Conservation (phyloP, 2,329 filamentous ascomycete species). For the Aspergillus sp. region DNA sequence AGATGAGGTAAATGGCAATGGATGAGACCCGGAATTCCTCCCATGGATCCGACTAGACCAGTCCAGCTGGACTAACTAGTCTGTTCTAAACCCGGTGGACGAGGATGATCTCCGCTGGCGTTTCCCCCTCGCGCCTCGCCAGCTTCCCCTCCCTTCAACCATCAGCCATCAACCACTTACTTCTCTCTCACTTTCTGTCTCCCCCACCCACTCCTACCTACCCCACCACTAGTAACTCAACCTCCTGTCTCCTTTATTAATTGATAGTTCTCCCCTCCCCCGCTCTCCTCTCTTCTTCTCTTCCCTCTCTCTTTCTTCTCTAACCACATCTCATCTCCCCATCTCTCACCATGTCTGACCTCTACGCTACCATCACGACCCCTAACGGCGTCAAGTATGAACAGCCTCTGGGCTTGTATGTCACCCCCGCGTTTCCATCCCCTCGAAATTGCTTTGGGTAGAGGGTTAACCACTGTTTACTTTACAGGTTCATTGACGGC, state of each 20-base stretch:
- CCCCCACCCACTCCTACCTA: not conserved
- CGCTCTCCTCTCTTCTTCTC: not conserved
- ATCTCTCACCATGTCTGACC: constrained; percentile 23
- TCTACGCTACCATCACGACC: constrained; percentile 40
- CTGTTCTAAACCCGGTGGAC: too few species aligned
- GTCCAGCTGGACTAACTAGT: too few species aligned
- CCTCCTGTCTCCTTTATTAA: constrained; percentile 1
- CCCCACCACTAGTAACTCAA: not conserved
- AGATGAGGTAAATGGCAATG: not conserved
- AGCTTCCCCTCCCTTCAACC: not conserved
- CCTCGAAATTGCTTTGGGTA: not conserved
- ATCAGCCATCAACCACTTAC: too few species aligned
- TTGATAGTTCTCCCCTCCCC: not conserved
- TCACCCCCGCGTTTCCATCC: constrained; percentile 5
- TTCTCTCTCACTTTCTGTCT: not conserved
- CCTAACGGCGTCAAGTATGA: constrained; percentile 40
- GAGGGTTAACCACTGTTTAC: not conserved
- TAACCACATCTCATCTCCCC: not conserved
- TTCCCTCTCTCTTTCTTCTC: constrained; percentile 4
- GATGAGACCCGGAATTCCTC: not conserved
- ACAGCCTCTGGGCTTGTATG: constrained; percentile 42
- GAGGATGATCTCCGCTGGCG: not conserved
- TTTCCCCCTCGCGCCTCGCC: not conserved
- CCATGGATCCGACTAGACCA: not conserved
- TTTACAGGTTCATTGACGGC: constrained; percentile 46